Evolutionary conservation across 2,329 filamentous ascomycete species (phyloP).

Genomic region (Colletotrichum limetticola): DNA sequence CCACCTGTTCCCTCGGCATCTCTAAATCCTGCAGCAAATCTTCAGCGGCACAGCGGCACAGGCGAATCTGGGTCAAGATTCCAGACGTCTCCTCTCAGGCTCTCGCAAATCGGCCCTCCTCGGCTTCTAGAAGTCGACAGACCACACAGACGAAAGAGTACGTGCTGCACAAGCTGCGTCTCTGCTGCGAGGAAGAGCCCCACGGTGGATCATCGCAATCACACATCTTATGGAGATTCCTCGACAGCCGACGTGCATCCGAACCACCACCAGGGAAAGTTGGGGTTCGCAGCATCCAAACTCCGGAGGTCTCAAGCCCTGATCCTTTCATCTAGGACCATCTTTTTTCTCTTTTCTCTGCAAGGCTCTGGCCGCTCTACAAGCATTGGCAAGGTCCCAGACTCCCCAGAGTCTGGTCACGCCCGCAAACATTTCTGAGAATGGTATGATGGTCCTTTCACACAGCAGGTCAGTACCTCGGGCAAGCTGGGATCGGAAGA

Average conservation of each 20-base stretch:
- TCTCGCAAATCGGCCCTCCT: neutral
- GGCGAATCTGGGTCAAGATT: neutral
- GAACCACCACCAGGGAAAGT: constrained; percentile 16
- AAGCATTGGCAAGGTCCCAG: neutral
- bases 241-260: constrained; percentile 12
- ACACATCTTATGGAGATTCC: constrained; percentile 1
- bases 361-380: neutral
- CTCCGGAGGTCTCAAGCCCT: constrained; percentile 24
- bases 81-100: neutral
- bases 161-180: neutral
- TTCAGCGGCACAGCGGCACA: neutral
- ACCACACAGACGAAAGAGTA: neutral
- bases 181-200: neutral
- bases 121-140: constrained; percentile 8
- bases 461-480: neutral
- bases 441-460: constrained; percentile 5
- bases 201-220: constrained; percentile 30
- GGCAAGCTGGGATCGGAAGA: constrained; percentile 15
- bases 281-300: neutral
- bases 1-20: neutral
- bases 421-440: neutral
- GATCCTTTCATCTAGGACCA: constrained; percentile 16
- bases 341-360: neutral
- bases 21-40: constrained; percentile 8
- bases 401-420: neutral